phyloP scores from a whole-genome alignment of 352 stramenopile genomes.

The Pythium plurisporium region DNA sequence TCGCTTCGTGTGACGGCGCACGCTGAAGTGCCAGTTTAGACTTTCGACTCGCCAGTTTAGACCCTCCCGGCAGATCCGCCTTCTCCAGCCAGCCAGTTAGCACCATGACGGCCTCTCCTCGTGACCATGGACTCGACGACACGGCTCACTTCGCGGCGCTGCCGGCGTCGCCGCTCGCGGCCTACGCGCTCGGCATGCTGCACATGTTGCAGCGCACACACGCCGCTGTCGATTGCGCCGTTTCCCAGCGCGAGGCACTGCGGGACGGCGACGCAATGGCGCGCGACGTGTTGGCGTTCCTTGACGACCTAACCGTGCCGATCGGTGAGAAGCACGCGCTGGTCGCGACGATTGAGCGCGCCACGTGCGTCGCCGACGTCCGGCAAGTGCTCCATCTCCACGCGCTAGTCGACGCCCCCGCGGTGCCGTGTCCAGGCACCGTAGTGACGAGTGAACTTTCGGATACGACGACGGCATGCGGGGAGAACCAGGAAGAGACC shows the following conservation, averaged over 20 bases:
- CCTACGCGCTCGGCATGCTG: slow-evolving; percentile 37
- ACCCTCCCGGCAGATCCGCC: not conserved
- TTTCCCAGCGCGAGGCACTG: not conserved
- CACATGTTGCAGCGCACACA: slow-evolving; percentile 15
- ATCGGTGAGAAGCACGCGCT: slow-evolving; percentile 9
- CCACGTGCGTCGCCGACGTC: slow-evolving; percentile 6
- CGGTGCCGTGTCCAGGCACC: too few species aligned
- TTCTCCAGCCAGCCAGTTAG: not conserved
- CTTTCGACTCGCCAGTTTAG: slow-evolving; percentile 14
- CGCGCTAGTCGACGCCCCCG: slow-evolving; percentile 3
- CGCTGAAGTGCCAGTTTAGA: not conserved
- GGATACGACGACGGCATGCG: too few species aligned
- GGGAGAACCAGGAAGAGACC: not conserved
- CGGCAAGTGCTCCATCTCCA: slow-evolving; percentile 3
- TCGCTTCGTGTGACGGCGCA: slow-evolving; percentile 1
- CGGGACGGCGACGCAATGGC: slow-evolving; percentile 4
- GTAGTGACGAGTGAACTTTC: too few species aligned
- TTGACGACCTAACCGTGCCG: slow-evolving; percentile 3
- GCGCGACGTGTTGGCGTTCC: not conserved
- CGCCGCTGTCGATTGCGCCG: not conserved
- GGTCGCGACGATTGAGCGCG: slow-evolving; percentile 14
- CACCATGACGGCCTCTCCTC: not conserved
- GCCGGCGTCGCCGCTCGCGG: slow-evolving; percentile 24
- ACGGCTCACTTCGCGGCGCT: slow-evolving; percentile 20
- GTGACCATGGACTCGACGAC: not conserved